phyloP scores from a whole-genome alignment of 2,329 filamentous ascomycete species.

The Zymoseptoria ardabiliae region DNA sequence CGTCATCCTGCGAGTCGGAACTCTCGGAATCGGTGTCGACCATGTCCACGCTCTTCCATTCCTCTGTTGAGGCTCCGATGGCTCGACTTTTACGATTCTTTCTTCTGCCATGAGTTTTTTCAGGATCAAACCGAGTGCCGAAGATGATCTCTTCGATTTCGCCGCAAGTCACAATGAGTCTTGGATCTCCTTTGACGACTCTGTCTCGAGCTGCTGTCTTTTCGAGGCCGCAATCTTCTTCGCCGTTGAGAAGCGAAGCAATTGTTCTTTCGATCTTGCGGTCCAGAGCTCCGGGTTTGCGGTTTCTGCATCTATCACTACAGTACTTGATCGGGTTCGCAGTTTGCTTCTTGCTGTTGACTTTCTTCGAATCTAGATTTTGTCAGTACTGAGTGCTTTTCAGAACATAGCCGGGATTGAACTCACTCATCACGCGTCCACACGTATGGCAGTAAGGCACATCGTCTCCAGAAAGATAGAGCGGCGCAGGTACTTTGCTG shows the following conservation, averaged over 20 bases:
- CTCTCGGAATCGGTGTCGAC: slow-evolving; percentile 21
- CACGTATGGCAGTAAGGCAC: slow-evolving; percentile 52
- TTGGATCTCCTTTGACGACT: slow-evolving; percentile 43
- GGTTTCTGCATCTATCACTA: slow-evolving; percentile 47
- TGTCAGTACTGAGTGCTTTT: neutral
- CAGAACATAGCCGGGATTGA: neutral
- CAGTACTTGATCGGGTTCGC: slow-evolving; percentile 47
- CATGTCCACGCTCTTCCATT: slow-evolving; percentile 42
- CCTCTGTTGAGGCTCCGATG: slow-evolving; percentile 30
- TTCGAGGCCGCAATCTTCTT: slow-evolving; percentile 28
- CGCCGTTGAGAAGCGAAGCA: slow-evolving; percentile 34
- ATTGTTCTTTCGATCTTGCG: slow-evolving; percentile 48
- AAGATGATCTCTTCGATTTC: slow-evolving; percentile 48
- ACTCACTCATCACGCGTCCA: slow-evolving; percentile 46
- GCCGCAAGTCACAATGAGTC: slow-evolving; percentile 44
- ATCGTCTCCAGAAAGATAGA: slow-evolving; percentile 45
- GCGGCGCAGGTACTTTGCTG: slow-evolving; percentile 18
- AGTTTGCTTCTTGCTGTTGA: slow-evolving; percentile 20
- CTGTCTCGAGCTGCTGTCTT: slow-evolving; percentile 27
- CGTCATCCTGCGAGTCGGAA: slow-evolving; percentile 8
- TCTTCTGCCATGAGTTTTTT: slow-evolving; percentile 39
- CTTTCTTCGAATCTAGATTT: slow-evolving; percentile 12
- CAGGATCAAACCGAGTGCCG: slow-evolving; percentile 38
- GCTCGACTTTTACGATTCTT: slow-evolving; percentile 41
- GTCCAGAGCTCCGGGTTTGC: slow-evolving; percentile 39